Evolutionary conservation across 352 stramenopile genomes (phyloP).

Genomic region (Globisporangium cederbergense): DNA sequence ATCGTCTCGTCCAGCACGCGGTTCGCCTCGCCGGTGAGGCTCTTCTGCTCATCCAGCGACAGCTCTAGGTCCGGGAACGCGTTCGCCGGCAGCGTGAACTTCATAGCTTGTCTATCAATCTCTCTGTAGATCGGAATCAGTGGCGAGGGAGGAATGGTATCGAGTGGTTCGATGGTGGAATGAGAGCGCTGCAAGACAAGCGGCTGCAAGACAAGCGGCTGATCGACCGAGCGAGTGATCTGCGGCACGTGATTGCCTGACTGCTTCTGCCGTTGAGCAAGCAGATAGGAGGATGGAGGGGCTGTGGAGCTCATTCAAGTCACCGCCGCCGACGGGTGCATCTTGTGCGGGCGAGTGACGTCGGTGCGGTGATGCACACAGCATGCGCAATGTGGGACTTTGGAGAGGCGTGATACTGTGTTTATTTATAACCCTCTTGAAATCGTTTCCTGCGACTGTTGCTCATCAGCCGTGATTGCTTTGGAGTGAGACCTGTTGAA

Average conservation of each 20-base stretch:
- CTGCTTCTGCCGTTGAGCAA: background rate
- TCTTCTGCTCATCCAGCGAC: conserved; percentile 12
- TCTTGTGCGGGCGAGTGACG: background rate
- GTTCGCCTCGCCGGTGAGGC: conserved; percentile 14
- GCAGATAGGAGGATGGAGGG: too few species aligned
- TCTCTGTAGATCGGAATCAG: background rate
- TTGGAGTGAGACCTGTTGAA: too few species aligned
- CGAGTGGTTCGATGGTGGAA: conserved; percentile 7
- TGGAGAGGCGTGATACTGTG: too few species aligned
- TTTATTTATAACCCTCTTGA: too few species aligned
- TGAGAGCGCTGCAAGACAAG: background rate
- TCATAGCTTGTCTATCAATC: background rate
- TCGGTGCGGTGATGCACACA: background rate
- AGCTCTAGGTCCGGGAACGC: conserved; percentile 17
- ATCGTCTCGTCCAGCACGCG: conserved; percentile 21
- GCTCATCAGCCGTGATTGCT: too few species aligned
- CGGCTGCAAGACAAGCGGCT: background rate
- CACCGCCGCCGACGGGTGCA: too few species aligned
- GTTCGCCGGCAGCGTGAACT: conserved; percentile 16
- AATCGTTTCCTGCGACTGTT: too few species aligned
- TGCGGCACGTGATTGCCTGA: background rate
- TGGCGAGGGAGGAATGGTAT: background rate
- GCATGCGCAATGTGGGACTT: background rate
- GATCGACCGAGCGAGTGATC: background rate
- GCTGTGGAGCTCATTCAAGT: too few species aligned